These are phyloP conservation scores for Meira miltonrushii DNA, from an alignment of 1,284 basidiomycete species.

Conservation along the genomic window DNA sequence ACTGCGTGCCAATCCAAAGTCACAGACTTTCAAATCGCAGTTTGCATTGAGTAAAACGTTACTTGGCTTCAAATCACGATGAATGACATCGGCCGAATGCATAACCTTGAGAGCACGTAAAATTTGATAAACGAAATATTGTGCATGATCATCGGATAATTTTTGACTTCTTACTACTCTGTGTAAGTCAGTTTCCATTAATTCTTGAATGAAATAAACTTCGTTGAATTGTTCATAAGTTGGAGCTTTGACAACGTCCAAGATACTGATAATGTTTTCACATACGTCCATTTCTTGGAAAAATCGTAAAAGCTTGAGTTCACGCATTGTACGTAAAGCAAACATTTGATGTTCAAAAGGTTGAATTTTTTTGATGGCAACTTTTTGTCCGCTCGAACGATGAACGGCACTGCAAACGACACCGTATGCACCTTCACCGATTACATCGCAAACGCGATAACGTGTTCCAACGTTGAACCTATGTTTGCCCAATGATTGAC, in stretches of 20 bases:
- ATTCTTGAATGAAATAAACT: constrained; percentile 68
- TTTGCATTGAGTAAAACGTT: constrained; percentile 50
- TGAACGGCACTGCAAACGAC: constrained; percentile 50
- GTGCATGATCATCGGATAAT: constrained; percentile 70
- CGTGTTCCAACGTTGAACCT: constrained; percentile 46
- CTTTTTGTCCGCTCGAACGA: constrained; percentile 33
- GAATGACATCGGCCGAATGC: constrained; percentile 49
- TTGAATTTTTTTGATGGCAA: constrained; percentile 55
- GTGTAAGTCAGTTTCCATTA: constrained; percentile 52
- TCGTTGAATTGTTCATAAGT: constrained; percentile 86
- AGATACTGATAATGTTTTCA: constrained; percentile 44
- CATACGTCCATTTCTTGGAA: constrained; percentile 21
- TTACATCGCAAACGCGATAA: constrained; percentile 53
- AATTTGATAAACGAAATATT: constrained; percentile 86
- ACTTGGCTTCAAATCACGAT: constrained; percentile 48
- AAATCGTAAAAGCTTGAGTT: constrained; percentile 50
- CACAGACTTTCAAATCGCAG: constrained; percentile 51
- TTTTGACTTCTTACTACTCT: constrained; percentile 52
- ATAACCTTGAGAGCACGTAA: constrained; percentile 51
- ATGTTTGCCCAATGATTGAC: constrained; percentile 12
- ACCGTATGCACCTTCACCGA: constrained; percentile 50
- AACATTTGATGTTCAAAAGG: constrained; percentile 53
- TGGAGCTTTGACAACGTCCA: constrained; percentile 42
- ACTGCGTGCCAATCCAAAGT: constrained; percentile 51
- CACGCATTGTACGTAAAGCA: constrained; percentile 47